Conservation (phyloP, 163 green algal species). For the Scenedesmus sp. region DNA sequence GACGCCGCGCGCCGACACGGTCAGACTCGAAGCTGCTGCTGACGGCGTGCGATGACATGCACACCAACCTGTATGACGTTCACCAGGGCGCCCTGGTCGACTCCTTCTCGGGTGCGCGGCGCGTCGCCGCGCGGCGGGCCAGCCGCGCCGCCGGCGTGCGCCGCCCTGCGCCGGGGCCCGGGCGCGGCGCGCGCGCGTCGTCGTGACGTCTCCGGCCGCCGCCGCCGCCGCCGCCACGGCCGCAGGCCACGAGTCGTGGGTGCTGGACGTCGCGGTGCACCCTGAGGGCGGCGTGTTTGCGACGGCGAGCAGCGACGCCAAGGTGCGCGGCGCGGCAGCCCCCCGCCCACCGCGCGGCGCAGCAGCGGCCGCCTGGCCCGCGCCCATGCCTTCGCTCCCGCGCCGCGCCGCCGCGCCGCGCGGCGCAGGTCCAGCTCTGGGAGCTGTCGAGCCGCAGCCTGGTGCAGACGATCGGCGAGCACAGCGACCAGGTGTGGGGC, state of each 20-base stretch:
- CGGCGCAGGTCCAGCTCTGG: conserved; percentile 81
- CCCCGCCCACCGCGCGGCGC: neutral
- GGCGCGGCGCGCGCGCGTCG: too few relatives aligned
- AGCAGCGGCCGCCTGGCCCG: neutral
- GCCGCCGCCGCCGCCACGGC: too few relatives aligned
- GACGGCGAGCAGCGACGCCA: conserved; percentile 81
- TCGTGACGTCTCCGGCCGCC: too few relatives aligned
- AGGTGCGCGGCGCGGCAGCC: conserved; percentile 54
- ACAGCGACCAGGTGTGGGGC: conserved; percentile 88
- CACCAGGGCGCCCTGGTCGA: conserved; percentile 80
- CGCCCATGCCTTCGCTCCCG: too few relatives aligned
- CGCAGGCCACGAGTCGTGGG: conserved; percentile 93
- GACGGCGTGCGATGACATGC: conserved; percentile 94
- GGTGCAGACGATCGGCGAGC: conserved; percentile 81
- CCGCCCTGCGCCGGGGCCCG: too few relatives aligned
- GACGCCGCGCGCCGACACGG: too few relatives aligned
- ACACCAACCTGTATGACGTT: conserved; percentile 91
- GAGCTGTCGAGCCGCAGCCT: conserved; percentile 79
- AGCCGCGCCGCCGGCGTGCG: too few relatives aligned
- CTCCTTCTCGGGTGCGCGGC: conserved; percentile 76
- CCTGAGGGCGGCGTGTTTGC: conserved; percentile 74
- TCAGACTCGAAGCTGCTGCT: conserved; percentile 85
- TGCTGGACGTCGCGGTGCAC: conserved; percentile 82
- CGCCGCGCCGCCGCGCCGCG: too few relatives aligned
- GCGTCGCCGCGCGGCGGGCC: neutral